These are phyloP conservation scores for Calonectria pseudoreteaudii DNA, from an alignment of 2,329 filamentous ascomycete species.

Conservation along the genomic window DNA sequence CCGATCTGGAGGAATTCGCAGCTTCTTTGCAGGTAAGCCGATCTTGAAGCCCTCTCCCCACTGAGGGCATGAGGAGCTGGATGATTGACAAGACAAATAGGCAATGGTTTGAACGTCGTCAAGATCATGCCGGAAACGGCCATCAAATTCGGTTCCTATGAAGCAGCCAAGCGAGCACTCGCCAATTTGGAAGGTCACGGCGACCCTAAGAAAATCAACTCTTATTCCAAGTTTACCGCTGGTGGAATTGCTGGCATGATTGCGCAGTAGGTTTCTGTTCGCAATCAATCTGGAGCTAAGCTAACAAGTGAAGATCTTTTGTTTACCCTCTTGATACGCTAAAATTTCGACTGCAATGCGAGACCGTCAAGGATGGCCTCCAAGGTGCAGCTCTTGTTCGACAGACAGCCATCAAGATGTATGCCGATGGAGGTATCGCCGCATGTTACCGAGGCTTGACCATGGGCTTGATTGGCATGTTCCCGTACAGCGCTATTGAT, in stretches of 20 bases:
- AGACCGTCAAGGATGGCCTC: constrained; percentile 87
- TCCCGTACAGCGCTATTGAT: constrained; percentile 97
- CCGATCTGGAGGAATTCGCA: constrained; percentile 85
- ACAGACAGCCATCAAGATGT: constrained; percentile 89
- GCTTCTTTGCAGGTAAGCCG: constrained; percentile 87
- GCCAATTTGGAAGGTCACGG: constrained; percentile 89
- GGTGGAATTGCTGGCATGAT: constrained; percentile 94
- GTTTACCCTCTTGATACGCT: constrained; percentile 94
- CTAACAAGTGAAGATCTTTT: constrained; percentile 70
- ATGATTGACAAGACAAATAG: constrained; percentile 57
- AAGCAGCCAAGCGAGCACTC: constrained; percentile 90
- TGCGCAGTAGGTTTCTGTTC: constrained; percentile 76
- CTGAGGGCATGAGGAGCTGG: not conserved
- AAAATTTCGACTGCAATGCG: constrained; percentile 89
- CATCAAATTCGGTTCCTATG: constrained; percentile 98
- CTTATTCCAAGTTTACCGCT: constrained; percentile 88
- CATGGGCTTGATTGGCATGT: constrained; percentile 95
- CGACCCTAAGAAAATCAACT: constrained; percentile 82
- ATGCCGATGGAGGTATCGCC: constrained; percentile 76
- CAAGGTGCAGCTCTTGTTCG: constrained; percentile 86
- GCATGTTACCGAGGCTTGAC: constrained; percentile 92
- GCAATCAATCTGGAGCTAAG: not conserved
- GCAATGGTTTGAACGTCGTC: constrained; percentile 94
- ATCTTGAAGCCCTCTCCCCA: not conserved
- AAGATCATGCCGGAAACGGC: constrained; percentile 99